Evolutionary conservation across 2,329 filamentous ascomycete genomes (phyloP).

Genomic region (Colletotrichum lindemuthianum): DNA sequence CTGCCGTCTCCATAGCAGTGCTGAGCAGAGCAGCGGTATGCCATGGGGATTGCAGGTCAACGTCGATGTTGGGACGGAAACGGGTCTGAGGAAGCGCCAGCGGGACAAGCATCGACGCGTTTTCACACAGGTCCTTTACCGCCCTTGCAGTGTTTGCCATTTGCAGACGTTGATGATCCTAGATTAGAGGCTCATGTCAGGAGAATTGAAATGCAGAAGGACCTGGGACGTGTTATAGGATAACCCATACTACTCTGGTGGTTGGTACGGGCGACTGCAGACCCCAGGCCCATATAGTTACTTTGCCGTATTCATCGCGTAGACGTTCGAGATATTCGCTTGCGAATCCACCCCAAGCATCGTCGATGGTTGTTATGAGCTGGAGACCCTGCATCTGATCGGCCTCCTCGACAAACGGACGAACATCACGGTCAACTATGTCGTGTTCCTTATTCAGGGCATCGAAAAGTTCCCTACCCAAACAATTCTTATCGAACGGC

Average conservation of each 20-base stretch:
- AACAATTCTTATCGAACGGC: slow-evolving; percentile 82
- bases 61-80: slow-evolving; percentile 65
- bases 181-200: slow-evolving; percentile 41
- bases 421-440: slow-evolving; percentile 87
- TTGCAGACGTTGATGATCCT: slow-evolving; percentile 68
- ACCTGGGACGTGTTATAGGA: not conserved
- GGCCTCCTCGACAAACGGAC: slow-evolving; percentile 90
- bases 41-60: slow-evolving; percentile 78
- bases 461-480: slow-evolving; percentile 80
- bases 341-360: slow-evolving; percentile 85
- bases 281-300: slow-evolving; percentile 87
- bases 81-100: slow-evolving; percentile 69
- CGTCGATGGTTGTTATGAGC: slow-evolving; percentile 75
- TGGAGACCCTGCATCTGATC: slow-evolving; percentile 93
- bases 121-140: slow-evolving; percentile 72
- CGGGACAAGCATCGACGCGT: slow-evolving; percentile 82
- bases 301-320: slow-evolving; percentile 91
- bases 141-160: slow-evolving; percentile 80
- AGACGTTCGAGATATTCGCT: slow-evolving; percentile 79
- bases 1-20: slow-evolving; percentile 80
- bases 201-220: no score
- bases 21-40: slow-evolving; percentile 81
- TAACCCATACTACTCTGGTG: slow-evolving; percentile 15
- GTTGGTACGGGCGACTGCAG: slow-evolving; percentile 67
- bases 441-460: slow-evolving; percentile 83